Evolutionary conservation across 495 filamentous ascomycete genomes (phyloP).

Genomic region (Lophiotrema nucula): DNA sequence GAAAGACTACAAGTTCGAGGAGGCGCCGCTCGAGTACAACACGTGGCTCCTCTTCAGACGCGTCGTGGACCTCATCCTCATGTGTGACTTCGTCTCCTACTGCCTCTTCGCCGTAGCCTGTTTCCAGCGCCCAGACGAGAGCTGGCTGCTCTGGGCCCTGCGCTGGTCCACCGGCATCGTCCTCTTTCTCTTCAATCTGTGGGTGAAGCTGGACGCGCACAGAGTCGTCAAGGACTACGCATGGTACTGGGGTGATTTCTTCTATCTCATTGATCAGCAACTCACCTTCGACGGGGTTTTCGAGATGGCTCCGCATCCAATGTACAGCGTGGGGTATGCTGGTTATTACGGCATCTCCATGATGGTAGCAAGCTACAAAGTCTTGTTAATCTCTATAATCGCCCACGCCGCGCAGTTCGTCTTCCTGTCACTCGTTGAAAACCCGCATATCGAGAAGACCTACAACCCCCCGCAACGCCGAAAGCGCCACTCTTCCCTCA

Average conservation of each 20-base stretch:
- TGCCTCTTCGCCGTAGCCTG: conserved; percentile 93
- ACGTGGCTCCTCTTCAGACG: conserved; percentile 96
- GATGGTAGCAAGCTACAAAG: conserved; percentile 96
- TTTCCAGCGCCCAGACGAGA: conserved; percentile 73
- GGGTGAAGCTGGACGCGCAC: conserved; percentile 98
- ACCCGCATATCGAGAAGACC: conserved; percentile 96
- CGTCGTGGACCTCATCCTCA: conserved; percentile 90
- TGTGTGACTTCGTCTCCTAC: conserved; percentile 98
- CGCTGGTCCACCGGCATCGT: conserved; percentile 80
- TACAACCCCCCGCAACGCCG: conserved; percentile 83
- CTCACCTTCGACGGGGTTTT: conserved; percentile 98
- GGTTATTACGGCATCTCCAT: conserved; percentile 99
- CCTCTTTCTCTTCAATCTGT: conserved; percentile 92
- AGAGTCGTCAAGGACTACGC: conserved; percentile 99
- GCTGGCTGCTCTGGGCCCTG: conserved; percentile 60
- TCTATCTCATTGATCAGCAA: conserved; percentile 96
- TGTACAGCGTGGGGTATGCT: conserved; percentile 98
- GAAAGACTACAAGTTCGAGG: conserved; percentile 87
- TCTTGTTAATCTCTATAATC: conserved; percentile 91
- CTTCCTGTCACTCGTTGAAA: conserved; percentile 86
- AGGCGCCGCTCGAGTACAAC: conserved; percentile 95
- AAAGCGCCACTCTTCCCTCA: conserved; percentile 32
- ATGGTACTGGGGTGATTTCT: conserved; percentile 99
- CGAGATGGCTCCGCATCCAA: conserved; percentile 98
- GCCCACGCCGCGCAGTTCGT: conserved; percentile 94